phyloP scores from a whole-genome alignment of 768 basidiomycete species.

The Trametes villosa region DNA sequence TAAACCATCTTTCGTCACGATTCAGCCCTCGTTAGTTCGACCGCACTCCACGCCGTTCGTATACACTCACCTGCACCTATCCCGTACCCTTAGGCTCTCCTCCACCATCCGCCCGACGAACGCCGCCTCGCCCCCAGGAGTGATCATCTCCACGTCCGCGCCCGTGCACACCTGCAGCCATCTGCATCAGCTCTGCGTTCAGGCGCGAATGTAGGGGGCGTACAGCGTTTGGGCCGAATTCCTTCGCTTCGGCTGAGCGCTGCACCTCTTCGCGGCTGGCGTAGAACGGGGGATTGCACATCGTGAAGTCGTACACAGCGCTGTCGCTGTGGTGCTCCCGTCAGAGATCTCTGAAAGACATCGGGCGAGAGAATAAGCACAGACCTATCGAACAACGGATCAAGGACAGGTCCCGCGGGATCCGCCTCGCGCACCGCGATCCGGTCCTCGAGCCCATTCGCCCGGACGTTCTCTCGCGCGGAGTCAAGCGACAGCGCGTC shows the following conservation, averaged over 20 bases:
- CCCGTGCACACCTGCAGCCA: constrained; percentile 78
- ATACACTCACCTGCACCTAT: constrained; percentile 56
- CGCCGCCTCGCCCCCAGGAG: constrained; percentile 78
- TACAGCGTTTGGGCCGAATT: constrained; percentile 71
- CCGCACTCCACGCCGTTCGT: not conserved
- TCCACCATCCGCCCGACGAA: constrained; percentile 80
- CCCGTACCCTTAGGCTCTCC: constrained; percentile 63
- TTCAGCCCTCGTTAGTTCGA: not conserved
- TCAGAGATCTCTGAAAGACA: not conserved
- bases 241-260: constrained; percentile 64
- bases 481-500: constrained; percentile 61
- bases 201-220: constrained; percentile 25
- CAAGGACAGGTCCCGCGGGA: constrained; percentile 49
- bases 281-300: constrained; percentile 99
- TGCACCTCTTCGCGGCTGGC: constrained; percentile 69
- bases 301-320: constrained; percentile 66
- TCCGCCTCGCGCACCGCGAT: constrained; percentile 52
- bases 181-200: not conserved
- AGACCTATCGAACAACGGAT: constrained; percentile 36
- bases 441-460: constrained; percentile 56
- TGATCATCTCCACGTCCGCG: constrained; percentile 86
- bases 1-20: constrained; percentile 77
- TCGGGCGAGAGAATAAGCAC: not conserved
- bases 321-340: not conserved
- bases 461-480: constrained; percentile 60